These are phyloP conservation scores for Sclerotinia trifoliorum DNA, from an alignment of 2,329 filamentous ascomycete genomes.

Conservation along the genomic window DNA sequence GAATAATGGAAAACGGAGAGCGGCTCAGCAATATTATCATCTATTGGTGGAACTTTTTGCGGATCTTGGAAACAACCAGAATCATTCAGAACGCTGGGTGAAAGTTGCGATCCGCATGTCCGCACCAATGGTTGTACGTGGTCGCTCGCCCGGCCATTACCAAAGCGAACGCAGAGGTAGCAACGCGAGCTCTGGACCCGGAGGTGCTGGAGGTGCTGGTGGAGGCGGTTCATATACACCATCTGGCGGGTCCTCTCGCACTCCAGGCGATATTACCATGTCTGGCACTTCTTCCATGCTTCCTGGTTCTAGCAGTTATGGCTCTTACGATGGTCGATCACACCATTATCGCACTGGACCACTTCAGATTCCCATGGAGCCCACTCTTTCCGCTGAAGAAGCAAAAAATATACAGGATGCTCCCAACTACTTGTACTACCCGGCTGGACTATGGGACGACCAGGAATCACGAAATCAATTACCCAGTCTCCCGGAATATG, in stretches of 20 bases:
- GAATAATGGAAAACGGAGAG: constrained; percentile 71
- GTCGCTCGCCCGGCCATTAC: constrained; percentile 63
- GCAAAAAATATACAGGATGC: constrained; percentile 37
- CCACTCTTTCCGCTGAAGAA: constrained; percentile 38
- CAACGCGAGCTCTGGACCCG: constrained; percentile 56
- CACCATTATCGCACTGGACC: constrained; percentile 35
- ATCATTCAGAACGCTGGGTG: constrained; percentile 48
- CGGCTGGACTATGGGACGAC: constrained; percentile 36
- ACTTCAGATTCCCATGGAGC: constrained; percentile 38
- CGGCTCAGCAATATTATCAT: constrained; percentile 72
- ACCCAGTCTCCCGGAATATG: constrained; percentile 32
- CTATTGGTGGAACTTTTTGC: constrained; percentile 66
- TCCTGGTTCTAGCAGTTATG: constrained; percentile 32
- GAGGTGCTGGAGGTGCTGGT: constrained; percentile 43
- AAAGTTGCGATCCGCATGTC: constrained; percentile 59
- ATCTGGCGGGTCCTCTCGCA: constrained; percentile 30
- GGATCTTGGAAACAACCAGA: constrained; percentile 46
- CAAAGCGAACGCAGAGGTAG: constrained; percentile 51
- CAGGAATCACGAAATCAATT: constrained; percentile 36
- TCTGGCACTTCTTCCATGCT: constrained; percentile 36
- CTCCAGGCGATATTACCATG: constrained; percentile 37
- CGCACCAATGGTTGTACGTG: constrained; percentile 64
- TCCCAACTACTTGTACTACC: constrained; percentile 39
- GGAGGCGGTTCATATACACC: constrained; percentile 37
- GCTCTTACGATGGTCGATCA: constrained; percentile 34